Base-by-base conservation (phyloP, 2,329 filamentous ascomycete species). In the Talaromyces sp. region DNA sequence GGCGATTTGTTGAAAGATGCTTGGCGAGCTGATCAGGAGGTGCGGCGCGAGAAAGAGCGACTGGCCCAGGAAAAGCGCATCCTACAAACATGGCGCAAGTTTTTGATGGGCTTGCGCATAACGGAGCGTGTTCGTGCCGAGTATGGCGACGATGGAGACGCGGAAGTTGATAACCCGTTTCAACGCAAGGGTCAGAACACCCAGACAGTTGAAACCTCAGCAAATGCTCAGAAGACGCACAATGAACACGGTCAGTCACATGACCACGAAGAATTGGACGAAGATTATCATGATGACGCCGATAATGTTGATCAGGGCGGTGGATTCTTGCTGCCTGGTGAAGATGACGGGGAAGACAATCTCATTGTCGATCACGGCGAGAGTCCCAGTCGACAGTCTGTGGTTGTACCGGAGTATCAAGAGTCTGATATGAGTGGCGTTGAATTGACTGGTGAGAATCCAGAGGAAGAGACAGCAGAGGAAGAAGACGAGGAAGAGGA, bases 51-150 rank as follows among this genome's bases (percentile, higher is more conserved):
- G 56, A 93, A 91, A 67, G 92, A 96, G 70, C 88, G 94, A 62
- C 88, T 89, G 62, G 97, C 96, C 75, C 83, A 89, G 8, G 85
- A 88, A 56, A 92, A 89, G 63, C 81, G 84, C 12, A 87, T 89
- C 0, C 71, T 97, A 52, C 83, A 83, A 0, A 84, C 86, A 65
- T 99, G 94, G 94, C 85, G 90, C 60, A 95, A 90, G 73, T 91
- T 97, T 66, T 75, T 96, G 14, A 90, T 92, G 80, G 92, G 92
- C 0, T 71, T 97, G 75, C 83, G 91, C 3, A 94, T 97, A 60
- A 82, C 91, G 21, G 83, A 94, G 71, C 83, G 91, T 54, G 88
- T 95, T 46, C 81, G 81, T 46, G 82, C 86, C 58, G 90, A 96
- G 62, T 95, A 95, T 71, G 90, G 89, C 1, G 82, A 75, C 5